Percentiles rank a stretch among this genome's conserved stretches.
Evolutionary conservation across 2,329 filamentous ascomycete genomes (phyloP).

Genomic region (Talaromyces verruculosus): DNA sequence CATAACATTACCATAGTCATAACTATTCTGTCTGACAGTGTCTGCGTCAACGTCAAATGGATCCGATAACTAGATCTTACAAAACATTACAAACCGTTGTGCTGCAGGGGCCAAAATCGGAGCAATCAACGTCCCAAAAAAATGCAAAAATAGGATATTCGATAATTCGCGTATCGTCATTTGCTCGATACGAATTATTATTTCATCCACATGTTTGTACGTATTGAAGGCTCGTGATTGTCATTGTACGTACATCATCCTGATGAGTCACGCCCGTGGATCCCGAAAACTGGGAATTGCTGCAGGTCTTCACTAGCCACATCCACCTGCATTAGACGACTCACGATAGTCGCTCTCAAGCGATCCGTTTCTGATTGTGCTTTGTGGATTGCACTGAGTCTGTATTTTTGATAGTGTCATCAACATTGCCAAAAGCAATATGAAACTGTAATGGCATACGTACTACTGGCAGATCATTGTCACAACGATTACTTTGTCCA

Average conservation of each 20-base stretch:
- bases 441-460: background rate
- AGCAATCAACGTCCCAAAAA: background rate
- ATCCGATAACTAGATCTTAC: constrained; percentile 16
- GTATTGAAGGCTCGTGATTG: background rate
- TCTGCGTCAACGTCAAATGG: background rate
- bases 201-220: background rate
- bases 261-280: constrained; percentile 11
- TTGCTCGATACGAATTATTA: background rate
- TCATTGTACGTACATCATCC: background rate
- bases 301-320: constrained; percentile 15
- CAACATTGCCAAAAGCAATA: background rate
- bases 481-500: background rate
- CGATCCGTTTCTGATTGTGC: constrained; percentile 2
- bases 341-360: constrained; percentile 12
- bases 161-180: background rate
- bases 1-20: background rate
- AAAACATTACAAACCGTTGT: constrained; percentile 11
- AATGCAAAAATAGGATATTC: background rate
- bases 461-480: background rate
- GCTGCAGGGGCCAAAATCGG: constrained; percentile 9
- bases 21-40: background rate
- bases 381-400: background rate
- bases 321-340: constrained; percentile 11
- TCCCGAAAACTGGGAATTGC: constrained; percentile 18
- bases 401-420: background rate